Evolutionary conservation across 768 basidiomycete genomes (phyloP).

Genomic region (Pholiota microspora): DNA sequence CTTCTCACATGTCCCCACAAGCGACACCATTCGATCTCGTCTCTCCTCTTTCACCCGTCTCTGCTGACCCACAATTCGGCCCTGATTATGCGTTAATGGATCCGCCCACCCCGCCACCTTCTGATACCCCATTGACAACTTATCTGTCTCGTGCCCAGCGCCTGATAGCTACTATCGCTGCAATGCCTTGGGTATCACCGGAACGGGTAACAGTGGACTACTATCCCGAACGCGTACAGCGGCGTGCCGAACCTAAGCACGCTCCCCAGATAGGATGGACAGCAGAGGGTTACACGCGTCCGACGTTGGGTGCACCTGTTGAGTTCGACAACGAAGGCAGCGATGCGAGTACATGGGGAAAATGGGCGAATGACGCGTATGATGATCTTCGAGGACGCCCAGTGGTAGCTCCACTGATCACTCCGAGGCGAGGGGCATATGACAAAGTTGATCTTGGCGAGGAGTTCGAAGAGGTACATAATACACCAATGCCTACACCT

Average conservation of each 20-base stretch:
- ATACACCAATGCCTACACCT: not conserved
- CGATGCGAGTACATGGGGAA: constrained; percentile 6
- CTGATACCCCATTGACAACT: constrained; percentile 30
- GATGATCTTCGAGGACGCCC: not conserved
- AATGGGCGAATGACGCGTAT: not conserved
- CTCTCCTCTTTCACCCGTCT: constrained; percentile 29
- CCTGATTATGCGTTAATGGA: constrained; percentile 52
- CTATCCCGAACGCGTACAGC: constrained; percentile 30
- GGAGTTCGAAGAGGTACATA: not conserved
- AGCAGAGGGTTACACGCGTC: constrained; percentile 11
- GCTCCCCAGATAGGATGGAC: constrained; percentile 27
- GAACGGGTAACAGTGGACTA: constrained; percentile 43
- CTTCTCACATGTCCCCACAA: not conserved
- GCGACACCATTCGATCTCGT: not conserved
- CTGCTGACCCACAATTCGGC: constrained; percentile 39
- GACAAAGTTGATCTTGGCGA: constrained; percentile 2
- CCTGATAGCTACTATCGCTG: constrained; percentile 33
- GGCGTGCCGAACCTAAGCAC: constrained; percentile 15
- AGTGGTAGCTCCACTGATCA: not conserved
- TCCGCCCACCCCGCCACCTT: constrained; percentile 36
- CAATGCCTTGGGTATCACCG: constrained; percentile 42
- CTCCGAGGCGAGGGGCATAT: not conserved
- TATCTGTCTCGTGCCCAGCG: constrained; percentile 33
- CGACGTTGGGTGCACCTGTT: not conserved
- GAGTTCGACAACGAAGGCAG: not conserved